phyloP scores from a whole-genome alignment of 352 stramenopile genomes.

The Globisporangium spinosum region DNA sequence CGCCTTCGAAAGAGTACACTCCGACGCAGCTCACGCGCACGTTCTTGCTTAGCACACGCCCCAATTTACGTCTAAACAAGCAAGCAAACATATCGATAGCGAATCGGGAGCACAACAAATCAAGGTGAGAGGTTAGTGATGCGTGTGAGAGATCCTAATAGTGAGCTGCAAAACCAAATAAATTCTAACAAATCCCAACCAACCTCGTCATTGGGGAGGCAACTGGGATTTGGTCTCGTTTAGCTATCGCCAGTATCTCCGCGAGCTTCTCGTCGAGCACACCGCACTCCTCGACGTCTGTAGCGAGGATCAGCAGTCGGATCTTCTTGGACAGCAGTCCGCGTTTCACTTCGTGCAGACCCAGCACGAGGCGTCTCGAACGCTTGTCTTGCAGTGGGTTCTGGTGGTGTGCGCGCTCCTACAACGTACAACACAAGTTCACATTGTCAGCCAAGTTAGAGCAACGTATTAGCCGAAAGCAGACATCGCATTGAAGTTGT shows the following conservation, averaged over 20 bases:
- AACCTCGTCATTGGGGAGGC: conserved; percentile 16
- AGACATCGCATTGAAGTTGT: background rate
- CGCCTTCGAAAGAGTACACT: conserved; percentile 94
- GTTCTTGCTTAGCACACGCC: conserved; percentile 89
- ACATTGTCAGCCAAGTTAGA: background rate
- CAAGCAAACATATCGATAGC: background rate
- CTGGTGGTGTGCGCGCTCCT: conserved; percentile 18
- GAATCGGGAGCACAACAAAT: background rate
- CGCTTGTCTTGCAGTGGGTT: conserved; percentile 16
- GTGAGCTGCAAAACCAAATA: too few relatives aligned
- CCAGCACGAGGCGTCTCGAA: conserved; percentile 17
- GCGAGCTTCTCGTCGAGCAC: conserved; percentile 13
- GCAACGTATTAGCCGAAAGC: background rate
- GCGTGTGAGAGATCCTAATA: background rate
- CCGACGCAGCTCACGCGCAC: conserved; percentile 94
- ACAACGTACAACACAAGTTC: background rate
- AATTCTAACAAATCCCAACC: background rate
- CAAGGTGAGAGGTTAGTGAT: background rate
- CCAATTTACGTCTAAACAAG: conserved; percentile 78
- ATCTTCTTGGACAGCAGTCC: conserved; percentile 11
- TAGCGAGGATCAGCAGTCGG: conserved; percentile 13
- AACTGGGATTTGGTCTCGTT: conserved; percentile 10
- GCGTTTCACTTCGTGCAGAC: conserved; percentile 18
- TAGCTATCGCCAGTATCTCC: conserved; percentile 13
- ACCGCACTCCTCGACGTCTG: conserved; percentile 13